These are phyloP conservation scores for Aspergillus viridinutans DNA, from an alignment of 2,329 filamentous ascomycete genomes.

Conservation along the genomic window DNA sequence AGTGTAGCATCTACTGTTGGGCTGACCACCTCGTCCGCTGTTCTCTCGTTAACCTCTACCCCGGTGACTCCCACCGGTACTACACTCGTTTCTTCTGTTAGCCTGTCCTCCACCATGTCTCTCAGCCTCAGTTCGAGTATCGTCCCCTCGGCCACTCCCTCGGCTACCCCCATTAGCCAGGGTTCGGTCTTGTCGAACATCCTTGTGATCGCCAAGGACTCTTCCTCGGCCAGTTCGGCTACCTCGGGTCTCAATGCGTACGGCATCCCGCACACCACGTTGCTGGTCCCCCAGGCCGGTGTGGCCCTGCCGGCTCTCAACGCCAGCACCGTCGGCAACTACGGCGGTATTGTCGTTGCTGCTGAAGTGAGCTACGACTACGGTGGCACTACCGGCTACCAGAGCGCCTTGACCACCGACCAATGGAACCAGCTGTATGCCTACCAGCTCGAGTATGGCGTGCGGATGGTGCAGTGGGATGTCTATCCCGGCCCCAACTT, in stretches of 20 bases:
- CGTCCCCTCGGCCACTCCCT: slow-evolving; percentile 12
- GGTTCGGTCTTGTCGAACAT: slow-evolving; percentile 42
- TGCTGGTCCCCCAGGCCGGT: slow-evolving; percentile 53
- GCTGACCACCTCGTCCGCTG: slow-evolving; percentile 8
- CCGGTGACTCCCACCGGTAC: slow-evolving; percentile 1
- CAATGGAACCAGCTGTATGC: slow-evolving; percentile 56
- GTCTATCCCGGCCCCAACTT: slow-evolving; percentile 52
- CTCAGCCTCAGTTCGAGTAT: slow-evolving; percentile 14
- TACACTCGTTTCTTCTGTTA: slow-evolving; percentile 5
- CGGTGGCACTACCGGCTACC: slow-evolving; percentile 37
- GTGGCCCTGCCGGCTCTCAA: slow-evolving; percentile 51
- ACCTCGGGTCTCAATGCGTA: slow-evolving; percentile 56
- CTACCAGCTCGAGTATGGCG: slow-evolving; percentile 56
- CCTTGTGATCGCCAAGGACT: slow-evolving; percentile 54
- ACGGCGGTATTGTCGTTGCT: slow-evolving; percentile 55
- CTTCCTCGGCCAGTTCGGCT: slow-evolving; percentile 45
- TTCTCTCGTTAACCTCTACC: slow-evolving; percentile 4
- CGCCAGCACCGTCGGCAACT: slow-evolving; percentile 50
- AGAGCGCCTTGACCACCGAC: slow-evolving; percentile 51
- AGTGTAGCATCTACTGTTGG: slow-evolving; percentile 3
- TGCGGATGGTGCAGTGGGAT: slow-evolving; percentile 59
- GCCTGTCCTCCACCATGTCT: slow-evolving; percentile 19
- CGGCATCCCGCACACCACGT: slow-evolving; percentile 55
- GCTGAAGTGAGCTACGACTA: slow-evolving; percentile 55
- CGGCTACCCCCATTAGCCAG: slow-evolving; percentile 15